Conservation (phyloP, 306 rosid genomes). For the Sindora glabra region DNA sequence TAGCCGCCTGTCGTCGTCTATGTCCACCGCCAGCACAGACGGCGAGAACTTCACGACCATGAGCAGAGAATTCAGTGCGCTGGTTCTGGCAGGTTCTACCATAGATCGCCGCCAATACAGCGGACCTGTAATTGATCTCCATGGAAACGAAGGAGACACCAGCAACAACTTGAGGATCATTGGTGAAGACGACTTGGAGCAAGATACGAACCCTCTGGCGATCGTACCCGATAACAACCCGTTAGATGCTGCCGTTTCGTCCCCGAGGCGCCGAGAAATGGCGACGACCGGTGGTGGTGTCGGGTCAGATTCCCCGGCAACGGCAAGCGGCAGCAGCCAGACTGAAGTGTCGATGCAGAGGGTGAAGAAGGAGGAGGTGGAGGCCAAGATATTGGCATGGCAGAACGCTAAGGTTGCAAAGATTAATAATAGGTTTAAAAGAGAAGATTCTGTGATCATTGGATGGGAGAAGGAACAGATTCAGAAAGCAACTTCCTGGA, state of each 20-base stretch:
- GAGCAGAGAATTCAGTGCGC: conserved; percentile 88
- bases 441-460: conserved; percentile 76
- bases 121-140: not conserved
- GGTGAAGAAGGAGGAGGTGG: conserved; percentile 97
- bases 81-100: conserved; percentile 78
- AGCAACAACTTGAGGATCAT: conserved; percentile 49
- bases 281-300: no score
- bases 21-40: conserved; percentile 52
- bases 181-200: conserved; percentile 58
- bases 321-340: not conserved
- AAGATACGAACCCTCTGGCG: conserved; percentile 76
- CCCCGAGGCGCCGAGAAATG: conserved; percentile 24
- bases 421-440: conserved; percentile 81
- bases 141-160: not conserved
- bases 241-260: conserved; percentile 16
- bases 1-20: conserved; percentile 49
- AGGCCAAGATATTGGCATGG: conserved; percentile 89
- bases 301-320: not conserved
- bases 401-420: conserved; percentile 84
- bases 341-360: conserved; percentile 52
- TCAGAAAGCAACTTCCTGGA: conserved; percentile 73
- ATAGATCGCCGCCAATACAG: no score
- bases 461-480: conserved; percentile 82
- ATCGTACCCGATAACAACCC: conserved; percentile 63
- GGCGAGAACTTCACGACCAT: conserved; percentile 76